A percentile compares a stretch with the other conserved stretches of the same genome.
Evolutionary conservation across 2,329 filamentous ascomycete genomes (phyloP).

Genomic region (Ophiostoma populinum): DNA sequence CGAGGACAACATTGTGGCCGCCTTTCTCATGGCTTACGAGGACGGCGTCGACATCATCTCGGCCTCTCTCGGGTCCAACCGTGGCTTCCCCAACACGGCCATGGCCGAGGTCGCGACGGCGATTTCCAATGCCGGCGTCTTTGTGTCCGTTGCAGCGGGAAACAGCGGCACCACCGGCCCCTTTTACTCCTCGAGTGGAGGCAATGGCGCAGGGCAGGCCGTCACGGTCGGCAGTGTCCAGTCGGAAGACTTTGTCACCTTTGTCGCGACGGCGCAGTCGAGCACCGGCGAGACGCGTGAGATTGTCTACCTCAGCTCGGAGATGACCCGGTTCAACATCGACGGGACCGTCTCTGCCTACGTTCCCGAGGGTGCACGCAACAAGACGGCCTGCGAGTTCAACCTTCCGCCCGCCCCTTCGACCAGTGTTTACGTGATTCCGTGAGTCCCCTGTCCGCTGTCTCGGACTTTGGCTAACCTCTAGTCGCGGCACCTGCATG

Average conservation of each 20-base stretch:
- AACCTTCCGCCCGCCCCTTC: no score
- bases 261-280: background rate
- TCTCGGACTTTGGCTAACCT: no score
- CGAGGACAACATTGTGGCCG: constrained; percentile 18
- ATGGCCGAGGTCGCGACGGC: constrained; percentile 23
- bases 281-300: constrained; percentile 4
- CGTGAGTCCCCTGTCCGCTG: no score
- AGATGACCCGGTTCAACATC: constrained; percentile 3
- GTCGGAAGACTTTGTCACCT: no score
- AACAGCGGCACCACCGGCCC: constrained; percentile 19
- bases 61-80: constrained; percentile 9
- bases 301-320: constrained; percentile 5
- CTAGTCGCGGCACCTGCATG: no score
- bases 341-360: constrained; percentile 1
- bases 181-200: constrained; percentile 13
- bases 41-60: constrained; percentile 26
- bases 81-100: constrained; percentile 22
- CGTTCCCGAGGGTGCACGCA: no score
- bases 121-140: constrained; percentile 22
- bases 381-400: no score
- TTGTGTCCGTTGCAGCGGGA: constrained; percentile 23
- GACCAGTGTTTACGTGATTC: no score
- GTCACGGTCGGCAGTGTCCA: no score
- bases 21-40: constrained; percentile 19
- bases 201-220: constrained; percentile 1